Base-by-base conservation (phyloP, 495 filamentous ascomycete species). In the Penicillium paradoxum region DNA sequence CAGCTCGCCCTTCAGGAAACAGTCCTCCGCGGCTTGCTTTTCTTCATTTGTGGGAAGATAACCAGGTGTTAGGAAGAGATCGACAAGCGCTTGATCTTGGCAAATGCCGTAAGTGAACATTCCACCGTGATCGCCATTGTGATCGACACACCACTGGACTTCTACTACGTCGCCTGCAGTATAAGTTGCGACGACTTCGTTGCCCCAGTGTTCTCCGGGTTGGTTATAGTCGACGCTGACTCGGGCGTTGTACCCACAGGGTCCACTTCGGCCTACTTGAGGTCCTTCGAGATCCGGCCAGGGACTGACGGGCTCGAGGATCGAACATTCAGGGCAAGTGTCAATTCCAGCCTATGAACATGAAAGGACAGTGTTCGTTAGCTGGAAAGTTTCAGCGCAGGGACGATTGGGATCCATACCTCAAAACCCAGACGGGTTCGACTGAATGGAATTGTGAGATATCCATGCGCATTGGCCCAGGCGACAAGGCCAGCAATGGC, bases 41-140 rank as follows among this genome's bases (percentile, higher is more conserved):
- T 82, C 79, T 1, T 51, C 76, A 0, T 72, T 63, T 19, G 77
- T 81, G 0, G 78, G 79, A 2, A 76, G 51, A 51, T 80, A 79
- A n/a, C 54, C 64, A 3, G 76, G 70, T n/a, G 64, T 70, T 6
- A 80, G 59, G 63, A 81, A 76, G 50, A 74, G 70, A 59, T 80
- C 69, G 27, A 82, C 77, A 0, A 82, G 60, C 0, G 64, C 59
- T 53, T 81, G 77, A 60, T 82, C 60, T 54, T 74, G 67, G 63
- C 79, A 82, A 49, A 82, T 73, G 1, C 79, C 75, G 67, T 81
- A 82, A 40, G 68, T 64, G 62, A 81, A 82, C 78, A 82, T 81
- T 59, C 79, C 79, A 27, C 79, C 78, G 58, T 82, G 79, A 62
- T 82, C 79, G 1, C 79, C 79, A 64, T 81, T 82, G 67, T 79